Evolutionary conservation across 2,329 filamentous ascomycete species (phyloP), one percentile per base, ranked within the genome.

Genomic region (Thyridium curvatum): DNA sequence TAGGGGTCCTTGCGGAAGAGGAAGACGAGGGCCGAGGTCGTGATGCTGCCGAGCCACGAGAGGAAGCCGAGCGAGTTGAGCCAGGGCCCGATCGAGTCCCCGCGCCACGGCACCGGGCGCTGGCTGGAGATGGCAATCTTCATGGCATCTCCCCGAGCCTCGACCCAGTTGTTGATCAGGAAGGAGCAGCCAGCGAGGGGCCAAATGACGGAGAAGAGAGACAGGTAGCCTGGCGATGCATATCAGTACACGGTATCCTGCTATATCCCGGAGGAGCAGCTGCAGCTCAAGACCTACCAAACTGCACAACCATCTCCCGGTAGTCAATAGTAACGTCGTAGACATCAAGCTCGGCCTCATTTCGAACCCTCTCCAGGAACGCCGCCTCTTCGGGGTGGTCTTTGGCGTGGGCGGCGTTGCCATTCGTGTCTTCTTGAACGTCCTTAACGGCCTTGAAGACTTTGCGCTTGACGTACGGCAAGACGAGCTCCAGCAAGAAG

Each of bases 11-110:
- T 79, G 48, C 78, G 83, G 68, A 96, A 97, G 52, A 98, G 79
- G 59, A 89, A 95, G 1, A 95, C 85, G 35, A 97, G 77, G 0
- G 90, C 88, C 1, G 89, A 81, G 40, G 85, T 89, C 5, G 89
- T 94, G 42, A 97, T 69, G 48, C 84, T 93, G 31, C 93, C 93
- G 17, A 96, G 69, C 93, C 93, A 97, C 4, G 88, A 84, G n/a
- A 97, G 69, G 58, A 97, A 94, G 13, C 82, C 83, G 3, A 98
- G 71, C 1, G 86, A 82, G 47, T 89, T 78, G 12, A 97, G 69
- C 84, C 89, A 97, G 1, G 93, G 90, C 0, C 93, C 93, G 49
- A 98, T 97, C 2, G 86, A 93, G 63, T 97, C 93, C 2, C 88
- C 82, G 38, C 93, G 80, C 76, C 85, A 88, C 1, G 93, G 93